Evolutionary conservation across 192 early-diverging fungal species (phyloP), one percentile per base, ranked within the genome.

Genomic region (Spizellomyces punctatus): DNA sequence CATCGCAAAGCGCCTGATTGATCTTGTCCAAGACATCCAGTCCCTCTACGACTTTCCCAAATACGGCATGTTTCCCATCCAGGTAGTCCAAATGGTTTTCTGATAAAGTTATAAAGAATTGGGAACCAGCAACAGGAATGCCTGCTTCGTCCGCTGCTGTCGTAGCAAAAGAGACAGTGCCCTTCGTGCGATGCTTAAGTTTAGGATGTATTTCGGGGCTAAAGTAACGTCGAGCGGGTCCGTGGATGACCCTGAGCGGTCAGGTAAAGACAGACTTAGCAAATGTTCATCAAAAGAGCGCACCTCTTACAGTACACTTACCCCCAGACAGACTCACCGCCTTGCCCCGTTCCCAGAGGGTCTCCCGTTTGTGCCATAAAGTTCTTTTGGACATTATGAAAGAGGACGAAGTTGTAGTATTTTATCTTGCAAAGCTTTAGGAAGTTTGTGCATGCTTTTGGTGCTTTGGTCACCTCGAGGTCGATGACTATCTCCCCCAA

Each of bases 361-460:
- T 94, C 91, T 27, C 93, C 91, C 0, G 87, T 87, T 56, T 92
- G 90, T 0, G 87, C 87, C 82, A 90, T 90, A 67, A 94, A 95
- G 65, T 91, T 84, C 68, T 90, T 86, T 70, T 91, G 88, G 12
- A 96, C 88, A 76, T 91, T 91, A 77, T 92, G 88, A 66, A 94
- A 93, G 47, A 90, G 85, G 22, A 83, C 77, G 63, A 85, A 95
- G 82, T 96, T 95, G 79, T 93, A 95, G 69, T 89, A 89, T 69
- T 96, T 96, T 61, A 87, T 80, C 72, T 98, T 96, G 76, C 93
- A 95, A 9, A 96, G 85, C 74, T 96, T 94, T 46, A 96, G 64
- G 69, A 96, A 96, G 71, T 96, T 96, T 72, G 85, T 78, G 42
- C 81, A 82, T 1, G 92, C 88, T 17, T 71, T 64, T 6, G 91